phyloP scores from a whole-genome alignment of 441 rosid species.

The Arabidopsis lyrata region DNA sequence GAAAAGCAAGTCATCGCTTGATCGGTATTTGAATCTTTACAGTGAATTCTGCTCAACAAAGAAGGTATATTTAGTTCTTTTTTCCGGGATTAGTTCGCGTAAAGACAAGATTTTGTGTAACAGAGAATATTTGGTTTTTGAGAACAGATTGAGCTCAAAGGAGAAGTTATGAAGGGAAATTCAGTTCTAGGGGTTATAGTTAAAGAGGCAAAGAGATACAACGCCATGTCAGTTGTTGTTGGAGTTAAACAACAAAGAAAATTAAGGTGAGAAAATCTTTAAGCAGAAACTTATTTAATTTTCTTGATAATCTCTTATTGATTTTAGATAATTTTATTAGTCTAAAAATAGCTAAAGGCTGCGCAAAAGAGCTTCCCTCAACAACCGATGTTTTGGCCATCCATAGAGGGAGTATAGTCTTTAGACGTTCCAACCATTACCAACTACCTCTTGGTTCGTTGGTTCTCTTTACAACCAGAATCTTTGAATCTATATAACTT shows the following conservation, averaged over 20 bases:
- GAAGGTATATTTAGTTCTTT: slow-evolving; percentile 55
- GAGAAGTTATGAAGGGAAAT: slow-evolving; percentile 59
- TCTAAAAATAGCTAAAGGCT: slow-evolving; percentile 69
- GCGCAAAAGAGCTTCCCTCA: slow-evolving; percentile 68
- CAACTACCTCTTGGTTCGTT: slow-evolving; percentile 72
- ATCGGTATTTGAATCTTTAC: slow-evolving; percentile 63
- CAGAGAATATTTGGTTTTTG: background rate
- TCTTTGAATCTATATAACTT: slow-evolving; percentile 13
- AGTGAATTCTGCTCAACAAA: slow-evolving; percentile 69
- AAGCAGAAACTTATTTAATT: background rate
- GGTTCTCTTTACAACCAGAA: slow-evolving; percentile 18
- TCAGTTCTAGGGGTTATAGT: slow-evolving; percentile 67
- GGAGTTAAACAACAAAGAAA: slow-evolving; percentile 63
- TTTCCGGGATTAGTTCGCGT: background rate
- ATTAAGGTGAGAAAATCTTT: slow-evolving; percentile 53
- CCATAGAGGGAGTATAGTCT: slow-evolving; percentile 72
- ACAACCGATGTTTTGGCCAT: slow-evolving; percentile 80
- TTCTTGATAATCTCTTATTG: slow-evolving; percentile 36
- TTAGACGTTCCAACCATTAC: slow-evolving; percentile 61
- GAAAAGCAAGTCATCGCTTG: slow-evolving; percentile 56
- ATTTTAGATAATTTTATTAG: slow-evolving; percentile 18
- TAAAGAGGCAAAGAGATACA: slow-evolving; percentile 67
- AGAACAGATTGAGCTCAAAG: slow-evolving; percentile 68
- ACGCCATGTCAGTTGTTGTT: slow-evolving; percentile 63
- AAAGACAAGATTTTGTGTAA: slow-evolving; percentile 19